These are phyloP conservation scores for Leptomonas seymouri DNA, from an alignment of 208 protist genomes.

Conservation along the genomic window DNA sequence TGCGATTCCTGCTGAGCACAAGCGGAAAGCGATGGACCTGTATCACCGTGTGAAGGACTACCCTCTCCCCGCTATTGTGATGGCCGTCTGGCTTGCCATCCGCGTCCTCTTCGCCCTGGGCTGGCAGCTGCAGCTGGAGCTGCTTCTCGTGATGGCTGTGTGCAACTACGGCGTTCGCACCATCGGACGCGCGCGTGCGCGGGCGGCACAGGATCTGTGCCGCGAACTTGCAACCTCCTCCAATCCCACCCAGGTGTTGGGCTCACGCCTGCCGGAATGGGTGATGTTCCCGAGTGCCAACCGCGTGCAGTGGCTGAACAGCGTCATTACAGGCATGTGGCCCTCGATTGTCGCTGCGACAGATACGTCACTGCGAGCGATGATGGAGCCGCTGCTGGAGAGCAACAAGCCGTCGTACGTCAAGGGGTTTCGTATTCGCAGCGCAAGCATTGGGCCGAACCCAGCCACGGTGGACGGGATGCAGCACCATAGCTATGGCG, in stretches of 20 bases:
- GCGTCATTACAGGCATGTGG: constrained; percentile 58
- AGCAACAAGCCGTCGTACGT: constrained; percentile 58
- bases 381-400: constrained; percentile 54
- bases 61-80: constrained; percentile 31
- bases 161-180: constrained; percentile 50
- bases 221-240: constrained; percentile 39
- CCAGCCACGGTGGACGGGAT: constrained; percentile 67
- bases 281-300: constrained; percentile 66
- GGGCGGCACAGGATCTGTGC: constrained; percentile 45
- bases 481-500: constrained; percentile 59
- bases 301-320: constrained; percentile 75
- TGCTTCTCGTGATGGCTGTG: constrained; percentile 46
- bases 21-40: constrained; percentile 20
- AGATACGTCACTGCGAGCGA: constrained; percentile 41
- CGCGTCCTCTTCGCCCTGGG: constrained; percentile 60
- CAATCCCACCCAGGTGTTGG: constrained; percentile 50
- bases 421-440: constrained; percentile 50
- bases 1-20: constrained; percentile 32
- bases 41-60: constrained; percentile 25
- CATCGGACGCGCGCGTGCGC: constrained; percentile 25
- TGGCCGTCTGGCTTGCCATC: constrained; percentile 45
- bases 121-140: constrained; percentile 61
- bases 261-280: constrained; percentile 71
- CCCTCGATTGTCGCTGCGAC: constrained; percentile 57
- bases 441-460: constrained; percentile 48